phyloP scores from a whole-genome alignment of 2,329 filamentous ascomycete genomes.

The Epichloe gansuensis region DNA sequence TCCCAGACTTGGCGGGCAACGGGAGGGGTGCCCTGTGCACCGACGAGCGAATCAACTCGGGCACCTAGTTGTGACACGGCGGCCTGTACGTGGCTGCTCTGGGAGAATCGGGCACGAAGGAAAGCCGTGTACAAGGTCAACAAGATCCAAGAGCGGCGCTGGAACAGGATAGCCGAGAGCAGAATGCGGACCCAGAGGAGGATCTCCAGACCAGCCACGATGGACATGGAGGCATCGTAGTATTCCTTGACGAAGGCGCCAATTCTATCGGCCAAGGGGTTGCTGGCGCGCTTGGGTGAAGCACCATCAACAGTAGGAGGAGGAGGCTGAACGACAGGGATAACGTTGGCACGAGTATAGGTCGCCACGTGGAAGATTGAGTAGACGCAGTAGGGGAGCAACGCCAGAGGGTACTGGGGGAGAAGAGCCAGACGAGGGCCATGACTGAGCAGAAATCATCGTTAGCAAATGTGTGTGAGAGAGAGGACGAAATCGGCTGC shows the following conservation, averaged over 20 bases:
- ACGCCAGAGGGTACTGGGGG: conserved; percentile 76
- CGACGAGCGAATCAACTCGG: conserved; percentile 68
- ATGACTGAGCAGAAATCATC: conserved; percentile 45
- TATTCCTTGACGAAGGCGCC: conserved; percentile 94
- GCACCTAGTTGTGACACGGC: conserved; percentile 62
- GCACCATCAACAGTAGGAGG: conserved; percentile 41
- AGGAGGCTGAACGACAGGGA: conserved; percentile 71
- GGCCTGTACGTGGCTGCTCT: conserved; percentile 87
- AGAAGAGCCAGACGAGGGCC: conserved; percentile 90
- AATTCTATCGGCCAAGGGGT: conserved; percentile 67
- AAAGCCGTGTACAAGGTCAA: conserved; percentile 80
- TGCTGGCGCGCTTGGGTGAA: conserved; percentile 40
- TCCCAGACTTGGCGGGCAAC: conserved; percentile 71
- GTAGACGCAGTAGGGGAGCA: conserved; percentile 93
- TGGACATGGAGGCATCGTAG: conserved; percentile 91
- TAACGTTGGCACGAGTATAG: conserved; percentile 85
- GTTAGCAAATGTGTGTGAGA: background rate
- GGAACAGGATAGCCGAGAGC: conserved; percentile 73
- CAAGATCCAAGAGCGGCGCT: conserved; percentile 82
- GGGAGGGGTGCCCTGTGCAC: conserved; percentile 78
- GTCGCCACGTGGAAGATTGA: conserved; percentile 97
- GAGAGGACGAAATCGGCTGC: background rate
- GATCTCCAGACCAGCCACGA: conserved; percentile 84
- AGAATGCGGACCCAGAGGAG: conserved; percentile 74
- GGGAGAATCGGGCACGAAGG: conserved; percentile 77